Evolutionary conservation across 2,329 filamentous ascomycete species (phyloP).

Genomic region (Reticulascus tulasneorum): DNA sequence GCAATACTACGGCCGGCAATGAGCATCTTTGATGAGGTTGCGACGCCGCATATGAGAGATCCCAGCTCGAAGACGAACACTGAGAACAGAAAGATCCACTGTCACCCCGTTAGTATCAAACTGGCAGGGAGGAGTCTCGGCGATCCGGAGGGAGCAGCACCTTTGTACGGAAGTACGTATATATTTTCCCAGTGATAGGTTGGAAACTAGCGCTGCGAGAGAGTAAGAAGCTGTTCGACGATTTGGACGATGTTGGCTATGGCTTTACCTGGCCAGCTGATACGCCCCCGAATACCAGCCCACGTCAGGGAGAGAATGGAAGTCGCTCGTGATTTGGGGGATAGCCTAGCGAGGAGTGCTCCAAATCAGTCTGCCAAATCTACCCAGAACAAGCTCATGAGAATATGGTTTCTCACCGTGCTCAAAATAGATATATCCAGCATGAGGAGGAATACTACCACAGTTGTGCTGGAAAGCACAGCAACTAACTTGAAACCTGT

Average conservation of each 20-base stretch:
- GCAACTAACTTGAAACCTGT: too few relatives aligned
- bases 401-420: too few relatives aligned
- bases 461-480: too few relatives aligned
- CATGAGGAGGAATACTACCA: too few relatives aligned
- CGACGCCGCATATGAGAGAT: not conserved
- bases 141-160: too few relatives aligned
- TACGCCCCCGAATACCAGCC: conserved; percentile 40
- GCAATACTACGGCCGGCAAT: conserved; percentile 1
- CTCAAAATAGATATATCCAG: too few relatives aligned
- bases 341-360: too few relatives aligned
- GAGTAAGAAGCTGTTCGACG: not conserved
- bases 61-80: conserved; percentile 24
- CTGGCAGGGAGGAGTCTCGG: too few relatives aligned
- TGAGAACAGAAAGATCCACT: conserved; percentile 24
- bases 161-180: conserved; percentile 23
- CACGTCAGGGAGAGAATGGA: conserved; percentile 36
- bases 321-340: conserved; percentile 25
- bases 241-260: not conserved
- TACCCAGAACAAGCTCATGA: too few relatives aligned
- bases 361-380: too few relatives aligned
- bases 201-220: conserved; percentile 15
- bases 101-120: not conserved
- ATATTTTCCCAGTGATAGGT: conserved; percentile 28
- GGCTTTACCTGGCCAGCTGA: conserved; percentile 20
- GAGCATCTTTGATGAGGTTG: not conserved